phyloP scores from a whole-genome alignment of 75 land plant species.

The Cupressus sempervirens region DNA sequence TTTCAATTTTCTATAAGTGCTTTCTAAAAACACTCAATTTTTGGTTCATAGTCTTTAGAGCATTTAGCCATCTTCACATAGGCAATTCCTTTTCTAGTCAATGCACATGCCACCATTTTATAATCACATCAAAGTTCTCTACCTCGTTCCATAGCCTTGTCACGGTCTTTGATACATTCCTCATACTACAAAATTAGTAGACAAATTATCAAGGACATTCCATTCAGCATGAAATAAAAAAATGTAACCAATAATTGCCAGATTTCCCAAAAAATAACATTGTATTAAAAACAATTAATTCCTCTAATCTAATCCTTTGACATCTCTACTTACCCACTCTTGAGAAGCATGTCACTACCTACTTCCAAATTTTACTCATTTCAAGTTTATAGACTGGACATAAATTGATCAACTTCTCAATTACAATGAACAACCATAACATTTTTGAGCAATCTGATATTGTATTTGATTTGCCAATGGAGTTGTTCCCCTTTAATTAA shows the following conservation, averaged over 20 bases:
- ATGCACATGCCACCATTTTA: constrained; percentile 87
- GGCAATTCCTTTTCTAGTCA: constrained; percentile 96
- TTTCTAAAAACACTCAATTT: constrained; percentile 93
- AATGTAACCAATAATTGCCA: background rate
- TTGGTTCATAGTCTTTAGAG: constrained; percentile 86
- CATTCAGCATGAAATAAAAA: background rate
- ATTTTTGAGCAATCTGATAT: too few species aligned
- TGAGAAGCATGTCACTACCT: background rate
- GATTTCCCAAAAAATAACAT: background rate
- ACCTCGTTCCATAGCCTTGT: constrained; percentile 91
- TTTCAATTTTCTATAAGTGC: constrained; percentile 95
- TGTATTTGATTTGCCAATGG: too few species aligned
- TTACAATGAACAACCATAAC: too few species aligned
- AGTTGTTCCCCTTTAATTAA: background rate
- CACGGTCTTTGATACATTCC: constrained; percentile 88
- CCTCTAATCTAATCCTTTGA: background rate
- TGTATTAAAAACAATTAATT: background rate
- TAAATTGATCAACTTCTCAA: background rate
- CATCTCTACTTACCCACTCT: background rate
- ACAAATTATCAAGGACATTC: too few species aligned
- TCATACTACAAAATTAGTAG: constrained; percentile 52
- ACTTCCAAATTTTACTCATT: background rate
- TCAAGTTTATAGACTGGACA: background rate
- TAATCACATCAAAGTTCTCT: constrained; percentile 83
- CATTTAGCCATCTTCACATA: constrained; percentile 73